Evolutionary conservation across 345 rosid genomes (phyloP).

Genomic region (Trapa bicornis): DNA sequence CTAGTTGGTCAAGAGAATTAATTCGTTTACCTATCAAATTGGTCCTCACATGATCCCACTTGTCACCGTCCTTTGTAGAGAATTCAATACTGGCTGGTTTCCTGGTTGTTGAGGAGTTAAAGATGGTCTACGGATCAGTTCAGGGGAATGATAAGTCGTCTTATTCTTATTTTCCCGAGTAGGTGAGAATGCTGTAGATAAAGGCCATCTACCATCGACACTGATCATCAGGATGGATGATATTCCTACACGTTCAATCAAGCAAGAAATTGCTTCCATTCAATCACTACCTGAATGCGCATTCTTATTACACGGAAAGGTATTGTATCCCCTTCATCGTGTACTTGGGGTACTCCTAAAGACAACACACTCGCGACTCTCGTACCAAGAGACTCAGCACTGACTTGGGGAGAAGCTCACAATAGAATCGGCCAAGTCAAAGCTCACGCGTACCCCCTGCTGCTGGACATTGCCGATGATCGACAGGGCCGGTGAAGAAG

Average conservation of each 20-base stretch:
- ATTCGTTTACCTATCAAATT: not conserved
- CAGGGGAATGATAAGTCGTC: not conserved
- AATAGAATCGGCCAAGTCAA: conserved; percentile 47
- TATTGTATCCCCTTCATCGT: not conserved
- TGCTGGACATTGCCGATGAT: conserved; percentile 95
- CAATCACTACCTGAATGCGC: not conserved
- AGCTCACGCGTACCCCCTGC: conserved; percentile 83
- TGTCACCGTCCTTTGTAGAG: not conserved
- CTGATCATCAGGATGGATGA: too few species aligned
- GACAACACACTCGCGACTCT: too few species aligned
- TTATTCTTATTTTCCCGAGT: too few species aligned
- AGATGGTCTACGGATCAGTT: not conserved
- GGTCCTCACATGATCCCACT: not conserved
- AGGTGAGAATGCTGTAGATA: too few species aligned
- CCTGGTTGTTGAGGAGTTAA: not conserved
- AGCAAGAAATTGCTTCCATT: not conserved
- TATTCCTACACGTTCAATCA: too few species aligned
- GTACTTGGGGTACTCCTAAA: not conserved
- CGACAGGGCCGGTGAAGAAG: conserved; percentile 58
- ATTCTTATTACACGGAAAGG: not conserved
- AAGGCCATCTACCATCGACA: too few species aligned
- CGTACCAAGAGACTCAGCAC: conserved; percentile 23
- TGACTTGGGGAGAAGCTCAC: conserved; percentile 55
- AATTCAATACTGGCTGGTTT: not conserved
- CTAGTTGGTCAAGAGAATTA: not conserved